Conservation (phyloP, 768 basidiomycete genomes). For the Trametes maxima region DNA sequence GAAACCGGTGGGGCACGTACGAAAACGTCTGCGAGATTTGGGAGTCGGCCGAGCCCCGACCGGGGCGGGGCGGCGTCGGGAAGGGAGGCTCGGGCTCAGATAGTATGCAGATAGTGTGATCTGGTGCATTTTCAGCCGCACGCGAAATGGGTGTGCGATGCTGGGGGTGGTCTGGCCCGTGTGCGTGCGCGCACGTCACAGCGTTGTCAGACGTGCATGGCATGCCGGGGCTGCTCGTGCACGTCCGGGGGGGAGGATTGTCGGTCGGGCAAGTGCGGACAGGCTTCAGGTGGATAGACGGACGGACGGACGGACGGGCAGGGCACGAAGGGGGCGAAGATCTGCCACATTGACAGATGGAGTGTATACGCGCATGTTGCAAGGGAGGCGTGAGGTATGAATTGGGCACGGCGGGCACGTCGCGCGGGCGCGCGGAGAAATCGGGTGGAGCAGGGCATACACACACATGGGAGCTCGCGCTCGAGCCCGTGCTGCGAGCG, state of each 20-base stretch:
- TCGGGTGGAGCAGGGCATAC: conserved; percentile 2
- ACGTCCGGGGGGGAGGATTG: neutral
- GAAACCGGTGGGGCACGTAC: too few species aligned
- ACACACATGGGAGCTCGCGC: neutral
- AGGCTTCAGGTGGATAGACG: neutral
- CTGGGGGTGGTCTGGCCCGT: neutral
- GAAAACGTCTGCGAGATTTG: too few species aligned
- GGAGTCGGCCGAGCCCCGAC: conserved; percentile 4
- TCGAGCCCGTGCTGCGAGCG: neutral
- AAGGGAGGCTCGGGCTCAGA: neutral
- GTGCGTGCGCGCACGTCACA: conserved; percentile 9
- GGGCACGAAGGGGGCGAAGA: neutral
- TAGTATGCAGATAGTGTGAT: neutral
- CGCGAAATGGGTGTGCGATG: conserved; percentile 1
- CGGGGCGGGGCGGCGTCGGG: neutral
- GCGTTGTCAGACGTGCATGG: neutral
- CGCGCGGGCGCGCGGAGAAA: conserved; percentile 1
- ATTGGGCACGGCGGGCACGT: conserved; percentile 12
- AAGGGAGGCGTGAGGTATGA: conserved; percentile 2
- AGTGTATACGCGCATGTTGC: neutral
- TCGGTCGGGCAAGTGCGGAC: neutral
- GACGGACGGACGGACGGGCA: neutral
- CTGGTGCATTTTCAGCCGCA: neutral
- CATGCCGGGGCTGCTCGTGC: neutral
- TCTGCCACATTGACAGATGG: conserved; percentile 8